These are phyloP conservation scores for Penicillium sp. DNA, from an alignment of 2,329 filamentous ascomycete species.

Conservation along the genomic window DNA sequence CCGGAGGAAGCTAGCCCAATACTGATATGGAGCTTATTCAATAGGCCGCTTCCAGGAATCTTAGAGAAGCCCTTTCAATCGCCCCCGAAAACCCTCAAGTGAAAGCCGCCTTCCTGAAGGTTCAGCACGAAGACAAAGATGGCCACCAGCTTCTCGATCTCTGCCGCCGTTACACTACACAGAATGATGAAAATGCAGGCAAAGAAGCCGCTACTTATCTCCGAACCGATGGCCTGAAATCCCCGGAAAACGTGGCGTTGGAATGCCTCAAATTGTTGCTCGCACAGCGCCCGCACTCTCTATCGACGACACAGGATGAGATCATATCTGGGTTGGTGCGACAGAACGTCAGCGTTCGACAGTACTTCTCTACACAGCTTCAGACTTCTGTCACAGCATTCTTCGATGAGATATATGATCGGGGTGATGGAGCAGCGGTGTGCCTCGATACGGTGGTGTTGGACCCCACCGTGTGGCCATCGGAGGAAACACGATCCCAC, in stretches of 20 bases:
- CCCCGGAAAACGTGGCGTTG: slow-evolving; percentile 44
- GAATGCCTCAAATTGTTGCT: slow-evolving; percentile 47
- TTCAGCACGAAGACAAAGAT: slow-evolving; percentile 44
- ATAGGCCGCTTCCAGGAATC: slow-evolving; percentile 49
- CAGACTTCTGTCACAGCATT: slow-evolving; percentile 47
- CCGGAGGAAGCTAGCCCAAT: background rate
- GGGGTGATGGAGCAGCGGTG: slow-evolving; percentile 49
- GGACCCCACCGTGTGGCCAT: slow-evolving; percentile 48
- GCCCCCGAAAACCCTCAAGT: slow-evolving; percentile 48
- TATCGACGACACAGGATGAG: slow-evolving; percentile 47
- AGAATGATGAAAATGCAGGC: slow-evolving; percentile 45
- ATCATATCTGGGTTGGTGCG: slow-evolving; percentile 49
- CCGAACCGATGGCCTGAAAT: slow-evolving; percentile 44
- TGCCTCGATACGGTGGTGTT: slow-evolving; percentile 49
- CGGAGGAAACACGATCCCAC: slow-evolving; percentile 43
- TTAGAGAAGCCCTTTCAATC: slow-evolving; percentile 51
- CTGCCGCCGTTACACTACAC: slow-evolving; percentile 44
- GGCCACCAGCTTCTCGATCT: slow-evolving; percentile 47
- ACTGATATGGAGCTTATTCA: background rate
- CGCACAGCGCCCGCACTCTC: slow-evolving; percentile 34
- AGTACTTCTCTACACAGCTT: slow-evolving; percentile 45
- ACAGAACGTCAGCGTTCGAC: slow-evolving; percentile 45
- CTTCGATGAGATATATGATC: slow-evolving; percentile 51
- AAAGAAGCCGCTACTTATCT: slow-evolving; percentile 47
- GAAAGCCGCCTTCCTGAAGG: slow-evolving; percentile 47